Evolutionary conservation across 495 filamentous ascomycete species (phyloP).

Genomic region (Aspergillus nidulans): DNA sequence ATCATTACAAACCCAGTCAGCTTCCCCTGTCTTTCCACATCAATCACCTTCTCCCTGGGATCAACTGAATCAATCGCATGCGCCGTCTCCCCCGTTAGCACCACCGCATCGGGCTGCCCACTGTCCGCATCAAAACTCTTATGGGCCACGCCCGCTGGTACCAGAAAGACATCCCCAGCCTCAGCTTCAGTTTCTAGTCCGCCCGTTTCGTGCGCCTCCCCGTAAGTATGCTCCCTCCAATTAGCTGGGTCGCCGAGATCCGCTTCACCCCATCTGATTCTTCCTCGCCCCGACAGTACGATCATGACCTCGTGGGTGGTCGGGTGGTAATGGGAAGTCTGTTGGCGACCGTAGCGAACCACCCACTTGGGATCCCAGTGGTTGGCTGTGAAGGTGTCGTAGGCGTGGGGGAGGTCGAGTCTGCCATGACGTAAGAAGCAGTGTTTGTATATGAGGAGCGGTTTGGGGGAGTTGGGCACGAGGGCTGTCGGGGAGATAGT

Average conservation of each 20-base stretch:
- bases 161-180: slow-evolving; percentile 33
- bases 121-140: slow-evolving; percentile 24
- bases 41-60: background rate
- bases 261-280: slow-evolving; percentile 34
- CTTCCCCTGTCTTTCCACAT: background rate
- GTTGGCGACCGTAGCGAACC: slow-evolving; percentile 29
- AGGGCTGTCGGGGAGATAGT: slow-evolving; percentile 21
- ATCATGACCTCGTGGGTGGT: slow-evolving; percentile 37
- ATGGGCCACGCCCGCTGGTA: slow-evolving; percentile 33
- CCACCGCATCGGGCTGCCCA: slow-evolving; percentile 8
- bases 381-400: slow-evolving; percentile 31
- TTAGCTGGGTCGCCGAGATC: slow-evolving; percentile 9
- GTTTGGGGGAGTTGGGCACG: slow-evolving; percentile 31
- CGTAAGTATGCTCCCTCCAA: too few relatives aligned
- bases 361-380: slow-evolving; percentile 34
- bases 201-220: slow-evolving; percentile 1
- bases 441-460: slow-evolving; percentile 26
- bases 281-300: slow-evolving; percentile 30
- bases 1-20: background rate
- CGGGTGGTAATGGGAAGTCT: slow-evolving; percentile 36
- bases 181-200: slow-evolving; percentile 22
- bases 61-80: slow-evolving; percentile 17
- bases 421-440: slow-evolving; percentile 7
- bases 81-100: slow-evolving; percentile 27
- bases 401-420: slow-evolving; percentile 10